Evolutionary conservation across 140 eudicot species (phyloP), one percentile per base, ranked within the genome.

Genomic region (Stevia rebaudiana): DNA sequence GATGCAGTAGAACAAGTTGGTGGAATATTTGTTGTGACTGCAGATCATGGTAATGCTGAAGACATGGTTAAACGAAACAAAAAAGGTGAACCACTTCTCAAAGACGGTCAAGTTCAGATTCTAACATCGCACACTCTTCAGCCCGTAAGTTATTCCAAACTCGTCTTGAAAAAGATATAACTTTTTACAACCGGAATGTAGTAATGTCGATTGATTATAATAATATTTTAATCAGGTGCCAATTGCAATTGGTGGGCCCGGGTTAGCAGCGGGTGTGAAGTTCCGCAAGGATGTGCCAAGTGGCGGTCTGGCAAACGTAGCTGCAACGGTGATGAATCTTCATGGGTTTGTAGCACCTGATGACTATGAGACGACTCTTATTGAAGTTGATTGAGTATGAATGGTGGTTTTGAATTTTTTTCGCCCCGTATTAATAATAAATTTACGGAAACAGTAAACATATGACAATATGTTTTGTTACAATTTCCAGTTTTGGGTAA

Each of bases 21-120:
- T 59, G 99, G 99, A 21, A 94, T 94, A 52, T 94, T 64, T 43
- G 95, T 94, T 13, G 90, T 94, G 33, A 88, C 99, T 6, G 99
- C 97, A 6, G 99, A 94, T 70, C 99, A 94, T 69, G 99, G 99
- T 42, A 94, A 94, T 67, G 99, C 99, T 5, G 99, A 94, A 69
- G 99, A 94, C 70, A 94, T 88, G 99, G 99, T 88, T 36, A 88
- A 94, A 76, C 81, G 99, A 62, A 72, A 88, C 87, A 94, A 94
- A 69, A 94, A 94, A 72, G 97, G 99, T 15, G 86, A 94, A 58
- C 99, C 99, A 19, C 71, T 70, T 60, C 82, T 85, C 42, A 94
- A 94, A 77, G 75, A 82, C 25, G 99, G 99, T 35, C 52, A 83
- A 2, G 79, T 88, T 74, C 99, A 94, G 63, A 88, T 85, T 2